Percentiles rank a stretch among this genome's conserved stretches.
Evolutionary conservation across 306 rosid species (phyloP).

Genomic region (Medicago truncatula): DNA sequence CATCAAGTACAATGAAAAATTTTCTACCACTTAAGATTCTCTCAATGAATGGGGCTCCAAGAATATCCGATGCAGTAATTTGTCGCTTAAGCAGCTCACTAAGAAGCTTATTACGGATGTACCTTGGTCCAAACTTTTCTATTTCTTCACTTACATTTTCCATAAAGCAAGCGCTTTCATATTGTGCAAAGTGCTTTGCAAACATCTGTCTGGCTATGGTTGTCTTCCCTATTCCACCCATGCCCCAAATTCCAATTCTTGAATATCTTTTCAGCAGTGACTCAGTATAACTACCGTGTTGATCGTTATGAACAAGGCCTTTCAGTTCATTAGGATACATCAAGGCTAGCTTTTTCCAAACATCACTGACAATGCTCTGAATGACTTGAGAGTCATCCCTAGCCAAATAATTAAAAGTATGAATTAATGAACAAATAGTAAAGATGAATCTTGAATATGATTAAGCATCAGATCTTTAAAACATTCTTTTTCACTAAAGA

Average conservation of each 20-base stretch:
- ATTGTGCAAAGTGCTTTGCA: constrained; percentile 25
- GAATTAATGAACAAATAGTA: no score
- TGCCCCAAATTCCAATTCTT: constrained; percentile 48
- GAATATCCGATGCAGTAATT: neutral
- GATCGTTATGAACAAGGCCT: no score
- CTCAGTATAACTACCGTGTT: neutral
- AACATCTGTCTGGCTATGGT: constrained; percentile 34
- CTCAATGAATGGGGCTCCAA: neutral
- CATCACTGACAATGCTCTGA: no score
- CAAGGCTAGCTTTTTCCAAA: no score
- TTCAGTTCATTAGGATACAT: no score
- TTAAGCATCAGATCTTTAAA: no score
- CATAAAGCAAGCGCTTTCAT: constrained; percentile 35
- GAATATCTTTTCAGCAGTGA: neutral
- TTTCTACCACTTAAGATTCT: constrained; percentile 15
- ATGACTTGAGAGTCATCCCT: no score
- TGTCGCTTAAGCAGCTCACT: neutral
- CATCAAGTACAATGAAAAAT: constrained; percentile 32
- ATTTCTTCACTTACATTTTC: constrained; percentile 26
- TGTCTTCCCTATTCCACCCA: constrained; percentile 38
- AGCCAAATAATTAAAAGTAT: no score
- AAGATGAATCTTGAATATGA: no score
- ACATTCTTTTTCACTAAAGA: no score
- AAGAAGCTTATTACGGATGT: constrained; percentile 16
- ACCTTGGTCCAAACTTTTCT: neutral